These are phyloP conservation scores for Candida pini DNA, from an alignment of 805 yeast species.

Conservation along the genomic window DNA sequence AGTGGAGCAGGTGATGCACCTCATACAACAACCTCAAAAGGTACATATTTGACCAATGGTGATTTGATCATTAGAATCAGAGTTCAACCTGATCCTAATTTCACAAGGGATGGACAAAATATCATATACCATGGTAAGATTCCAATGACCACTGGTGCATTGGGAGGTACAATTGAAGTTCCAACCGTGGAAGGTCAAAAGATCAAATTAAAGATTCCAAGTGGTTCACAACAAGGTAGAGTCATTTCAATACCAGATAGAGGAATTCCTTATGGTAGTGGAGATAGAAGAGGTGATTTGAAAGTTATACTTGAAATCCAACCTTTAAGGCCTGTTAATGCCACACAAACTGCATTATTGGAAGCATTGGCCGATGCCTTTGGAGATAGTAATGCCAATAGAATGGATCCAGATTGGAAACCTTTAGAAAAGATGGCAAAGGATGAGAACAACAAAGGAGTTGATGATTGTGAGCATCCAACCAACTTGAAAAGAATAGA, in stretches of 20 bases:
- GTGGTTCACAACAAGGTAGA: slow-evolving; percentile 79
- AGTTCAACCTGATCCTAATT: slow-evolving; percentile 68
- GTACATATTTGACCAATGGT: slow-evolving; percentile 68
- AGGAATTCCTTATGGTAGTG: slow-evolving; percentile 69
- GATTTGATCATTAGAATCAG: slow-evolving; percentile 80
- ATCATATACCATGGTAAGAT: slow-evolving; percentile 61
- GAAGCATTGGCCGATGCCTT: slow-evolving; percentile 94
- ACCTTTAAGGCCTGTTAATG: slow-evolving; percentile 68
- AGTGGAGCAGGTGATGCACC: slow-evolving; percentile 92
- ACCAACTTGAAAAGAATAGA: slow-evolving; percentile 52
- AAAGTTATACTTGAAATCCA: slow-evolving; percentile 67
- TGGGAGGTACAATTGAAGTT: slow-evolving; percentile 87
- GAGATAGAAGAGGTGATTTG: slow-evolving; percentile 74
- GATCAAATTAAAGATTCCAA: slow-evolving; percentile 71
- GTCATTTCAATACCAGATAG: slow-evolving; percentile 71
- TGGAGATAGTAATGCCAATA: slow-evolving; percentile 72
- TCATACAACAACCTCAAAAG: slow-evolving; percentile 63
- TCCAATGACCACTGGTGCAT: slow-evolving; percentile 92
- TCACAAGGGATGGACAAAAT: slow-evolving; percentile 61
- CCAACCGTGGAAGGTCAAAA: slow-evolving; percentile 78
- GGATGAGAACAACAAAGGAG: slow-evolving; percentile 1
- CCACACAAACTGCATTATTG: slow-evolving; percentile 80
- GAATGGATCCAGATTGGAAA: slow-evolving; percentile 50
- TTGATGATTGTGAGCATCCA: slow-evolving; percentile 32
- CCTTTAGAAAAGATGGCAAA: slow-evolving; percentile 23